Base-by-base conservation (phyloP, 2,329 filamentous ascomycete species). In the Botrytis galanthina region DNA sequence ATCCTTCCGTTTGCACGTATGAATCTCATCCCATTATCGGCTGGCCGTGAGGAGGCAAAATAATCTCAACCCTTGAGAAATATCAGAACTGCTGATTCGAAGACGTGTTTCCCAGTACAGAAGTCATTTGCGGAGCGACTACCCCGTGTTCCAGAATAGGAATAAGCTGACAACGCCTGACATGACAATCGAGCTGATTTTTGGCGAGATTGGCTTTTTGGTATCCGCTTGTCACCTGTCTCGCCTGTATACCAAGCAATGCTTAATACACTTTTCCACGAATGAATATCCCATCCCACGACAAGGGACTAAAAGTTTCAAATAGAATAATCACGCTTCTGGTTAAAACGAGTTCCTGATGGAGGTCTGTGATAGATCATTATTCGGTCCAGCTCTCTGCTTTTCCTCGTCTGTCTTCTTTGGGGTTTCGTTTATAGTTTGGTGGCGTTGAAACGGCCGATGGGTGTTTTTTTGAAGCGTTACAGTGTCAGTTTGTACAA, bases 321-420 rank as follows among this genome's bases (percentile, higher is more conserved):
- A 32, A 57, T 68, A 29, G 46, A 48, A 68, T 54, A 14, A 29
- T 54, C 46, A 54, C 18, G 29, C 26, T 54, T 29, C 18, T 39
- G 48, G 26, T 22, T 44, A 63, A 68, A 57, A 68, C 35, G 20
- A 35, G 26, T 57, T 16, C 44, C 7, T 51, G 46, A 14, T 46
- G 63, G 32, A 51, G 32, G 32, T 39, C 26, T 42, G 64, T 64
- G 69, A 71, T 39, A 22, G 57, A 46, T 62, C 59, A 63, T 46
- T 26, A 26, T 48, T 62, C 32, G 42, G 20, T 39, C 32, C 42
- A 29, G 59, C 35, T 54, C 35, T 54, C 64, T 57, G 20, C 26
- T 42, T 32, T 37, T 51, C 57, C 57, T 71, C 59, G 69, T 61
- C 57, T 71, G 42, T 51, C 59, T 39, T 14, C 59, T 71, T 64